A percentile compares a stretch with the other conserved stretches of the same genome.
Evolutionary conservation across 1,284 basidiomycete genomes (phyloP).

Genomic region (Sanghuangporus weigelae): DNA sequence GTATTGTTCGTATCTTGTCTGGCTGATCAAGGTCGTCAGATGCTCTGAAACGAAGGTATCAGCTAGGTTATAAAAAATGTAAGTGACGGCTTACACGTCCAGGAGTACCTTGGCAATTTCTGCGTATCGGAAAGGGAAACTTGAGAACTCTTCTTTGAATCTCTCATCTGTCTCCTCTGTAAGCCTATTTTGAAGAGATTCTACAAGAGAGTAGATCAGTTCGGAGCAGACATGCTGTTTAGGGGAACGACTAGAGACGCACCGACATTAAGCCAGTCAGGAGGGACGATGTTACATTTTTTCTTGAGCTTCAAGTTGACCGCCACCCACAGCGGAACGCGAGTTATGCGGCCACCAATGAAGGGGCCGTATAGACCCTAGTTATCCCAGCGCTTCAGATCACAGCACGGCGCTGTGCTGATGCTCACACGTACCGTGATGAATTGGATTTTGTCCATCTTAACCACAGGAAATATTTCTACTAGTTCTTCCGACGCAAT

Average conservation of each 20-base stretch:
- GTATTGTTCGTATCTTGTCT: constrained; percentile 74
- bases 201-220: constrained; percentile 34
- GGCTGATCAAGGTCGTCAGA: constrained; percentile 84
- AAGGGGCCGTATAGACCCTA: constrained; percentile 93
- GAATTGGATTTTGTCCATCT: constrained; percentile 85
- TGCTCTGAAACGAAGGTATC: constrained; percentile 49
- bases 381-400: neutral
- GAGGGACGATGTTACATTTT: constrained; percentile 88
- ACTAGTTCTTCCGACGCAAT: constrained; percentile 79
- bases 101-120: constrained; percentile 87
- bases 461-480: constrained; percentile 79
- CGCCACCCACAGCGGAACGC: constrained; percentile 93
- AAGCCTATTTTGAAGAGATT: constrained; percentile 72
- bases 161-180: constrained; percentile 58
- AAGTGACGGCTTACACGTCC: constrained; percentile 64
- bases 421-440: constrained; percentile 58
- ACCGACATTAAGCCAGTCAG: constrained; percentile 88
- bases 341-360: constrained; percentile 76
- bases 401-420: neutral
- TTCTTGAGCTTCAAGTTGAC: constrained; percentile 89
- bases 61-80: neutral
- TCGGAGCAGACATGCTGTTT: neutral
- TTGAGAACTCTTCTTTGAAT: constrained; percentile 56
- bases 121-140: constrained; percentile 80
- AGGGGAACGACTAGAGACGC: constrained; percentile 24